Evolutionary conservation across 2,329 filamentous ascomycete genomes (phyloP).

Genomic region (Dothidotthia symphoricarpi): DNA sequence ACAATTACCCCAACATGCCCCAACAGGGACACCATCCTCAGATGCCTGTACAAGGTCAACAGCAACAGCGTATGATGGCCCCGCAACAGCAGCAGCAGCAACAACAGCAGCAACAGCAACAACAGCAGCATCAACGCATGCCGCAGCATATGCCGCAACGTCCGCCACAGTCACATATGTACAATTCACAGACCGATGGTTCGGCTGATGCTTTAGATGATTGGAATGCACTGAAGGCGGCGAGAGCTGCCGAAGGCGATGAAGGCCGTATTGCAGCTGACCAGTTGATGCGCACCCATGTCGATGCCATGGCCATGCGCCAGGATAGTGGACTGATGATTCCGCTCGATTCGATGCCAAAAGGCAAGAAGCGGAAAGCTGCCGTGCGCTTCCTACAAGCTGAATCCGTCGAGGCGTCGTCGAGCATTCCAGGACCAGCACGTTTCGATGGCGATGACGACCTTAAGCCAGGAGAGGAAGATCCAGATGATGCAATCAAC

Average conservation of each 20-base stretch:
- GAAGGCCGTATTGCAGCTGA: conserved; percentile 58
- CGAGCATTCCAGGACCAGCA: conserved; percentile 33
- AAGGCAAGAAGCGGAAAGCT: conserved; percentile 43
- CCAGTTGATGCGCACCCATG: conserved; percentile 64
- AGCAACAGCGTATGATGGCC: conserved; percentile 31
- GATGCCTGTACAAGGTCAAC: conserved; percentile 29
- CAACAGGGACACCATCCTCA: conserved; percentile 27
- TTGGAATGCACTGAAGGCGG: conserved; percentile 59
- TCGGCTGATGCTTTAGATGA: conserved; percentile 61
- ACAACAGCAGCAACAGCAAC: conserved; percentile 24
- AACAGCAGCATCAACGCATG: conserved; percentile 35
- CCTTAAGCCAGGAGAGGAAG: conserved; percentile 51
- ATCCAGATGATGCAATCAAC: conserved; percentile 94
- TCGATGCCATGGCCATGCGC: conserved; percentile 62
- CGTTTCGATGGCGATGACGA: conserved; percentile 59
- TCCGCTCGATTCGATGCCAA: conserved; percentile 60
- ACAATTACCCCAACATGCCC: conserved; percentile 19
- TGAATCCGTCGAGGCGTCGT: conserved; percentile 50
- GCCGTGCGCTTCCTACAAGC: conserved; percentile 49
- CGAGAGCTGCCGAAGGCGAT: conserved; percentile 55
- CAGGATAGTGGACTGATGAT: conserved; percentile 79
- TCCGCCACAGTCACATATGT: conserved; percentile 20
- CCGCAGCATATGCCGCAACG: conserved; percentile 37
- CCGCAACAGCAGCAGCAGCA: conserved; percentile 27
- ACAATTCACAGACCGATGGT: conserved; percentile 72